Evolutionary conservation across 371 early-diverging fungal genomes (phyloP), one percentile per base, ranked within the genome.

Genomic region (Mortierella sp.): DNA sequence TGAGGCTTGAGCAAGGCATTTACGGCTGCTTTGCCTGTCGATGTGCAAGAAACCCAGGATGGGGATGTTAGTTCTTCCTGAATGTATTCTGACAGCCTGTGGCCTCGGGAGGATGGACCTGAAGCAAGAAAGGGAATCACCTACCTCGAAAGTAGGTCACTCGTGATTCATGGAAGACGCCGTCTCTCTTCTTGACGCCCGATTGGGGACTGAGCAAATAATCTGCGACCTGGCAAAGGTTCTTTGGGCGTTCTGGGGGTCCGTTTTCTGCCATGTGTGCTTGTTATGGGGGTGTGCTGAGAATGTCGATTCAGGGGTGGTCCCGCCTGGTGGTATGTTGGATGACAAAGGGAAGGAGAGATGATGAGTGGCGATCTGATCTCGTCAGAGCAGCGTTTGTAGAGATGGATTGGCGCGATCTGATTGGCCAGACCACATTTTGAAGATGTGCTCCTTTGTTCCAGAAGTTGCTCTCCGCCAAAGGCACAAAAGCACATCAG

Each of bases 71-170:
- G 44, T 17, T 9, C 44, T 5, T 16, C 44, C 5, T 43, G 44
- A 43, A 5, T 43, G 16, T 17, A 16, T 5, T 19, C n/a, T 16
- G 16, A 19, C 44, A 9, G n/a, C 16, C 44, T 43, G 16, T 43
- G 39, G n/a, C 34, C 34, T 7, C 4, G 34, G 4, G 34, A 34
- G 34, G 4, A 34, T 10, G 34, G 34, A 10, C 34, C 34, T 4
- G 4, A 34, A 10, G 34, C 37, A 66, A 34, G 34, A 34, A 34
- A 34, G 34, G 34, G 10, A n/a, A n/a, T 44, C 16, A 12, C 27
- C 8, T 82, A 90, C 95, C 97, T 81, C 96, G 94, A 76, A 97
- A 97, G 81, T 91, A 98, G 39, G 93, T 91, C 8, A 97, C 93
- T 49, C 98, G 84, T 43, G 90, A 88, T 28, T 96, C 98, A 68